Conservation (phyloP, 2,329 filamentous ascomycete genomes). For the Orbilia javanica region DNA sequence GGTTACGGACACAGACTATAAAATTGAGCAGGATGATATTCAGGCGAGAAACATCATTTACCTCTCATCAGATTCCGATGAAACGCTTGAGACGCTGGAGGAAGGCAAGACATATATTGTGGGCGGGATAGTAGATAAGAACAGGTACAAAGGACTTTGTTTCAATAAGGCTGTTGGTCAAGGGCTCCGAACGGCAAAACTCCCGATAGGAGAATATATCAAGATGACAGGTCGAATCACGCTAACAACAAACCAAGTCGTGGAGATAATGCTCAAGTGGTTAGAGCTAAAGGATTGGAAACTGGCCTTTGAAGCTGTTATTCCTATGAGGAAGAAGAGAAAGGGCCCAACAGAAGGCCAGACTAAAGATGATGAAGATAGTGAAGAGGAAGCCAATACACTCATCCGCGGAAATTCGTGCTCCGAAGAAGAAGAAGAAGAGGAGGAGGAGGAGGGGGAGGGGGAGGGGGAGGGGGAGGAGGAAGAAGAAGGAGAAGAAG, state of each 20-base stretch:
- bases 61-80: conserved; percentile 88
- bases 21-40: conserved; percentile 75
- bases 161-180: conserved; percentile 81
- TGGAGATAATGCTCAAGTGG: conserved; percentile 97
- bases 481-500: no score
- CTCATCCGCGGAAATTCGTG: no score
- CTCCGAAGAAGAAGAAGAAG: background rate
- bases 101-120: conserved; percentile 93
- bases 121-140: conserved; percentile 94
- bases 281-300: conserved; percentile 92
- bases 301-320: conserved; percentile 85
- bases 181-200: conserved; percentile 85
- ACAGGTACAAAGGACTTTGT: conserved; percentile 94
- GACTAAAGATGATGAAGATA: conserved; percentile 68
- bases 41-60: conserved; percentile 84
- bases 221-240: conserved; percentile 88
- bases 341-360: conserved; percentile 71
- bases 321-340: conserved; percentile 81
- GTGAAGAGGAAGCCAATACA: background rate
- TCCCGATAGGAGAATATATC: conserved; percentile 96
- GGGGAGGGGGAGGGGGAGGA: background rate
- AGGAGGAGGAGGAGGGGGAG: background rate
- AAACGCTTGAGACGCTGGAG: conserved; percentile 84
- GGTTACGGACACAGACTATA: conserved; percentile 80
- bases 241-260: conserved; percentile 92